phyloP scores from a whole-genome alignment of 768 basidiomycete genomes.

The Pulveroboletus ravenelii region DNA sequence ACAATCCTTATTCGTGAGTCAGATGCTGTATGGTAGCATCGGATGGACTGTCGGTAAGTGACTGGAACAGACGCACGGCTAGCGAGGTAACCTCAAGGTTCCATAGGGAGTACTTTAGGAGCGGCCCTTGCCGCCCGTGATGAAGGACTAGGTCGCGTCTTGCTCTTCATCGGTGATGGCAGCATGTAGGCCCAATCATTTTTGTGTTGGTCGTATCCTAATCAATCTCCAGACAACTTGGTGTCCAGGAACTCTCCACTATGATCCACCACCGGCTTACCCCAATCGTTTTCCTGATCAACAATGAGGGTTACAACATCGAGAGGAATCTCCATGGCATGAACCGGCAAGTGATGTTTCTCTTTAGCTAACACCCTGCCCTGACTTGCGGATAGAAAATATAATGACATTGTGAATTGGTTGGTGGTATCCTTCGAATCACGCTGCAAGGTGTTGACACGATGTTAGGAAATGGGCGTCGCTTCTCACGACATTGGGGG shows the following conservation, averaged over 20 bases:
- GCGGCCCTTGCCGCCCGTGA: conserved; percentile 78
- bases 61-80: neutral
- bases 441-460: neutral
- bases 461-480: conserved; percentile 54
- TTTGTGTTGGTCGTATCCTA: neutral
- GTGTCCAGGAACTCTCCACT: conserved; percentile 78
- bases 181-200: conserved; percentile 49
- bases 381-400: conserved; percentile 44
- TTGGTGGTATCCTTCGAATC: conserved; percentile 15
- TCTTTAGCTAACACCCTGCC: neutral
- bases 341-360: conserved; percentile 35
- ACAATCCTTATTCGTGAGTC: conserved; percentile 59
- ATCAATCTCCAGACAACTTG: conserved; percentile 53
- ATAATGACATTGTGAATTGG: conserved; percentile 85
- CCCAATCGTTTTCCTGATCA: conserved; percentile 82
- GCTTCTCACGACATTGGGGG: conserved; percentile 58
- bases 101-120: conserved; percentile 59
- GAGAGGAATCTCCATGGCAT: conserved; percentile 74
- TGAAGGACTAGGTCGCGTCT: conserved; percentile 54
- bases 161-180: conserved; percentile 85
- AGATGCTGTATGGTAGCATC: conserved; percentile 90
- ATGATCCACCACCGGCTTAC: conserved; percentile 71
- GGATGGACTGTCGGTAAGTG: conserved; percentile 77
- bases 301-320: conserved; percentile 83
- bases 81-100: neutral